These are phyloP conservation scores for Lonicera japonica DNA, from an alignment of 129 eudicot species.

Conservation along the genomic window DNA sequence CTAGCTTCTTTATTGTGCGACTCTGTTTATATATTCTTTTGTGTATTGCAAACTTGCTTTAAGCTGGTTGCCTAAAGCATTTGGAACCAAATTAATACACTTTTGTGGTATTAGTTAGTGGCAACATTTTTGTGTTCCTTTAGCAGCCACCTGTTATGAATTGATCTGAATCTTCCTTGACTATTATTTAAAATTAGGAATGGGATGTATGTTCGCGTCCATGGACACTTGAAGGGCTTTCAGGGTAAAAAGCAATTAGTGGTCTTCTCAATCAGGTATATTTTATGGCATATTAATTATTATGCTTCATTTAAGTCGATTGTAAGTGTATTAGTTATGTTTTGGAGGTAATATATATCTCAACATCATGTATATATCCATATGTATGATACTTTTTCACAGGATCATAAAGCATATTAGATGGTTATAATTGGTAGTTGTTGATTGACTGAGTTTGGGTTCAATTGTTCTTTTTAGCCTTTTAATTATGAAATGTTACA, in stretches of 20 bases:
- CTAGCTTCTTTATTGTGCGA: background rate
- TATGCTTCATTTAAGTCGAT: background rate
- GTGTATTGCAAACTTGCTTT: background rate
- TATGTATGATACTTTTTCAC: background rate
- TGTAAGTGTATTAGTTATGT: background rate
- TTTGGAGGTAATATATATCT: background rate
- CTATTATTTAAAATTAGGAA: constrained; percentile 36
- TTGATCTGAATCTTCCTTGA: constrained; percentile 5
- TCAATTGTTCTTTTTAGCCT: background rate
- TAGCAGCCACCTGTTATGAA: background rate
- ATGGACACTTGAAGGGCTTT: constrained; percentile 80
- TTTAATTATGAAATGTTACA: background rate
- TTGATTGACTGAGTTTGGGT: background rate
- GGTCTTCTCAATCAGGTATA: constrained; percentile 73
- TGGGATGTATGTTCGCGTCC: constrained; percentile 70
- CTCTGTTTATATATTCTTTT: background rate
- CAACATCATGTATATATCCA: background rate
- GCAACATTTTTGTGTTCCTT: no score
- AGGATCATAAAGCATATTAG: background rate
- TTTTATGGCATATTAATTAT: background rate
- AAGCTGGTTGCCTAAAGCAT: no score
- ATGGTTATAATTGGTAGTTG: background rate
- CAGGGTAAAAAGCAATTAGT: constrained; percentile 78
- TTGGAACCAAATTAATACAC: no score
- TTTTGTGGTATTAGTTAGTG: no score